Base-by-base conservation (phyloP, 2,329 filamentous ascomycete species). In the Xylaria sp. region DNA sequence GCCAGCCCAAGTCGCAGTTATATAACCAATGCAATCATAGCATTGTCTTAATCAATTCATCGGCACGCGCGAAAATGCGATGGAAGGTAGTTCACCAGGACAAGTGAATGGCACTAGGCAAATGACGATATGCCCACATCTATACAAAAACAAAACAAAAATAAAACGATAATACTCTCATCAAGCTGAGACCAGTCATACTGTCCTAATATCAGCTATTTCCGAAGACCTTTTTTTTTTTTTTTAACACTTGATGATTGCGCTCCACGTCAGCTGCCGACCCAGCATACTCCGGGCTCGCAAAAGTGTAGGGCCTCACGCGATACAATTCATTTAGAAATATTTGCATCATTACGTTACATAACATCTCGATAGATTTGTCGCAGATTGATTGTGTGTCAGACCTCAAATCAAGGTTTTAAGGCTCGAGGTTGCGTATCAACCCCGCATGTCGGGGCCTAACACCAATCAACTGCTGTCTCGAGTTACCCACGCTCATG, bases 371-470 rank as follows among this genome's bases (percentile, higher is more conserved):
- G 20, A 59, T 46, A 20, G 11, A 42, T 3, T 44, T 38, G 42
- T 64, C 40, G 46, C 49, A 57, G n/a, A 49, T 48, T 26, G 4
- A 33, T 44, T 15, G 28, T 20, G 17, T 61, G 66, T 67, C 23
- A 49, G n/a, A 64, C 60, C 28, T 61, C 61, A 67, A 67, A 67
- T 44, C 60, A 56, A 59, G 60, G 33, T 53, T 60, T 42, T 1
- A 26, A 38, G 31, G 42, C 26, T 28, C 33, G n/a, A 11, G 33
- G 33, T 48, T 31, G 42, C 56, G n/a, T 40, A 46, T 1, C 31
- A 40, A 60, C 66, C 66, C 66, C 66, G 66, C 66, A 67, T 63
- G 40, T 58, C 48, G 60, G 60, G 23, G 57, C 54, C 56, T 57
- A 40, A 60, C 36, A 40, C 57, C 62, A 33, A 65, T 65, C 48